phyloP scores from a whole-genome alignment of 2,329 filamentous ascomycete genomes.

The Tolypocladium pustulatum region DNA sequence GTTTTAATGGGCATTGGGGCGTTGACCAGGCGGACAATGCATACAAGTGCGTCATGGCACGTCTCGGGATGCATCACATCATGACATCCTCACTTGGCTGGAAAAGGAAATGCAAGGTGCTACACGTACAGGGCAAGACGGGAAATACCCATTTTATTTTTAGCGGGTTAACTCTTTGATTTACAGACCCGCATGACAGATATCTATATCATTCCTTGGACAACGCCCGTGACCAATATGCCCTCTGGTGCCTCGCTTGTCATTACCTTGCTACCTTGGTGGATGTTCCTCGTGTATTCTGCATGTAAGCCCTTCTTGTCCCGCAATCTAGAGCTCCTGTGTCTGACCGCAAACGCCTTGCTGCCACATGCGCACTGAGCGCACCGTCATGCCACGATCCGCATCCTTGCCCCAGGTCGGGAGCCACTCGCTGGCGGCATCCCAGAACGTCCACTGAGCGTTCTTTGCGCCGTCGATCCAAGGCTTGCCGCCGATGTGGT shows the following conservation, averaged over 20 bases:
- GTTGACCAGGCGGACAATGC: background rate
- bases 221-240: background rate
- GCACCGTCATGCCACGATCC: slow-evolving; percentile 32
- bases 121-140: background rate
- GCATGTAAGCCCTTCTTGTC: background rate
- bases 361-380: slow-evolving; percentile 37
- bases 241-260: background rate
- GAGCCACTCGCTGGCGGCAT: slow-evolving; percentile 27
- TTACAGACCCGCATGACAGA: background rate
- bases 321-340: slow-evolving; percentile 1
- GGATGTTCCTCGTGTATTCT: background rate
- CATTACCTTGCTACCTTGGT: background rate
- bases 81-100: background rate
- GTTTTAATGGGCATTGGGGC: background rate
- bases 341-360: slow-evolving; percentile 9
- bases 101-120: background rate
- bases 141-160: background rate
- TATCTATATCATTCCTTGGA: background rate
- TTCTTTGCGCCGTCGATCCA: slow-evolving; percentile 32
- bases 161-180: background rate
- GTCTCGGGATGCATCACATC: background rate
- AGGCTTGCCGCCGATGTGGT: slow-evolving; percentile 32
- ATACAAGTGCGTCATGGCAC: background rate
- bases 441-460: slow-evolving; percentile 31
- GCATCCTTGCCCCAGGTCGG: slow-evolving; percentile 35